These are phyloP conservation scores for Penicillium glabrum DNA, from an alignment of 2,329 filamentous ascomycete genomes.

Conservation along the genomic window DNA sequence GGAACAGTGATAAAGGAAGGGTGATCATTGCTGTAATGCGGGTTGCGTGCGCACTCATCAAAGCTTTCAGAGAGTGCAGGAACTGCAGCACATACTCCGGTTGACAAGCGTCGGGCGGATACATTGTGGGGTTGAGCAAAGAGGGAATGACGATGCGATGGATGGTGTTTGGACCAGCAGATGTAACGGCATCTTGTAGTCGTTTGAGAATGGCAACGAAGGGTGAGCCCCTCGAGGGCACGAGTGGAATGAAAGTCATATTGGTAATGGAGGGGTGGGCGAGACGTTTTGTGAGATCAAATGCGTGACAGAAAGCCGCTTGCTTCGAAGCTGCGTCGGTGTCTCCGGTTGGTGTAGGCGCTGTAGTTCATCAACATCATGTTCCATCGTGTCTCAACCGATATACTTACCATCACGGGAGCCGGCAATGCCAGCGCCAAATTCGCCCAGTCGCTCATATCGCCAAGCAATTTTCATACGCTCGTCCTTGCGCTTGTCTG, in stretches of 20 bases:
- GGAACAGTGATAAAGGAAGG: constrained; percentile 76
- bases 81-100: constrained; percentile 77
- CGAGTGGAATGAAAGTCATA: constrained; percentile 53
- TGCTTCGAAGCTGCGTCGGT: constrained; percentile 46
- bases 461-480: constrained; percentile 99
- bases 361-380: constrained; percentile 17
- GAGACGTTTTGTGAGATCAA: constrained; percentile 69
- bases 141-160: constrained; percentile 85
- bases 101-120: constrained; percentile 66
- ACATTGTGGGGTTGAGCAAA: constrained; percentile 82
- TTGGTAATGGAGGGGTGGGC: constrained; percentile 54
- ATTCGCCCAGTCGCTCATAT: constrained; percentile 81
- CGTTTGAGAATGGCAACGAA: constrained; percentile 65
- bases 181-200: constrained; percentile 57
- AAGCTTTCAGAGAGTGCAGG: constrained; percentile 71
- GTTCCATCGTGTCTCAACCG: not conserved
- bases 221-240: constrained; percentile 48
- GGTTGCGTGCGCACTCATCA: constrained; percentile 67
- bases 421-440: constrained; percentile 55
- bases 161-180: constrained; percentile 60
- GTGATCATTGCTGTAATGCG: constrained; percentile 73
- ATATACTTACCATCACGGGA: constrained; percentile 58
- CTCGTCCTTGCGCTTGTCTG: constrained; percentile 53
- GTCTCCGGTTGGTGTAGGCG: constrained; percentile 22
- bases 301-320: constrained; percentile 67